Evolutionary conservation across 768 basidiomycete genomes (phyloP).

Genomic region (Lactifluus hygrophoroides): DNA sequence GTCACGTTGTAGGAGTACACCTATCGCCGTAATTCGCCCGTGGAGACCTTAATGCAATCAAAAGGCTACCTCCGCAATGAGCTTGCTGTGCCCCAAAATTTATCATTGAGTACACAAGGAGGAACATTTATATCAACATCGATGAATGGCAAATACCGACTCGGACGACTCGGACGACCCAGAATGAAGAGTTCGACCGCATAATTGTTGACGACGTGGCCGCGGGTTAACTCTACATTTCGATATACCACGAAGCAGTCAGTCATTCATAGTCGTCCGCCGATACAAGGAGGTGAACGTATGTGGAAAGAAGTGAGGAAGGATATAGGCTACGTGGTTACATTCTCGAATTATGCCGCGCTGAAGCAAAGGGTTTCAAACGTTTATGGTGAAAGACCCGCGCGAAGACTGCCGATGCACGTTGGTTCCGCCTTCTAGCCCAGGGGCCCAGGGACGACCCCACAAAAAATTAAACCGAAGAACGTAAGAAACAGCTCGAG

Average conservation of each 20-base stretch:
- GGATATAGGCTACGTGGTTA: too few species aligned
- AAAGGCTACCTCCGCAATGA: too few species aligned
- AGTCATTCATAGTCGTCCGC: neutral
- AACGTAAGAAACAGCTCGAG: neutral
- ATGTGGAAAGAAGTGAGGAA: neutral
- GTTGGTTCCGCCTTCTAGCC: conserved; percentile 10
- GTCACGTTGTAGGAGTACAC: neutral
- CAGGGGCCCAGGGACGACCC: neutral
- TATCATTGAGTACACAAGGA: neutral
- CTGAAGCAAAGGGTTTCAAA: neutral
- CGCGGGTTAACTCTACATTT: neutral
- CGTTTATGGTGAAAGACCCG: neutral
- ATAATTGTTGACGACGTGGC: neutral
- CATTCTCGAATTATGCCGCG: too few species aligned
- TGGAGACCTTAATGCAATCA: neutral
- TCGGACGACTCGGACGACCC: too few species aligned
- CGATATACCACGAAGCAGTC: neutral
- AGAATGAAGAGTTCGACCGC: neutral
- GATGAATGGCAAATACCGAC: neutral
- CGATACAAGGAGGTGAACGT: neutral
- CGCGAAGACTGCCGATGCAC: conserved; percentile 2
- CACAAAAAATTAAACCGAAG: neutral
- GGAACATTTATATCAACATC: too few species aligned
- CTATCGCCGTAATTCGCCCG: neutral
- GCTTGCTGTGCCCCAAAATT: neutral